phyloP scores from a whole-genome alignment of 495 filamentous ascomycete genomes.

The Penicillium ochrochloron region DNA sequence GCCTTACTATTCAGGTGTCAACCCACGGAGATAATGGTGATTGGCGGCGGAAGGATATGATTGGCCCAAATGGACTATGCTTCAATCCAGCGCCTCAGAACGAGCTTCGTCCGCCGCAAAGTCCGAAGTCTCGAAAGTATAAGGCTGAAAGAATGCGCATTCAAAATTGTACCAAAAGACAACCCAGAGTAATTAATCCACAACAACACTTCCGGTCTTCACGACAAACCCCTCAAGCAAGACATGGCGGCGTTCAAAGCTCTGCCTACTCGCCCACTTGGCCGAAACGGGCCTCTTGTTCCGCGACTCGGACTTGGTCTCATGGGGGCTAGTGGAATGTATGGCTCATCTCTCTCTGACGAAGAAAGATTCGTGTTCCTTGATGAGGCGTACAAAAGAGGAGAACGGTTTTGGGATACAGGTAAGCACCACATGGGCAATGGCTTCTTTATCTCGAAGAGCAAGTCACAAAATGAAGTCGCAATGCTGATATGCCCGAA shows the following conservation, averaged over 20 bases:
- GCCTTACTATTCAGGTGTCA: background rate
- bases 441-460: background rate
- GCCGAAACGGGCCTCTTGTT: constrained; percentile 59
- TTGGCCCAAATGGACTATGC: background rate
- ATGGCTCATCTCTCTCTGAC: constrained; percentile 46
- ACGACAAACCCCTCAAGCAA: background rate
- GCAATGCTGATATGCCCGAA: constrained; percentile 18
- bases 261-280: constrained; percentile 50
- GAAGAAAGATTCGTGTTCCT: constrained; percentile 47
- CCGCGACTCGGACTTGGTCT: constrained; percentile 59
- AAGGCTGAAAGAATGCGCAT: background rate
- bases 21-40: background rate
- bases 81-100: background rate
- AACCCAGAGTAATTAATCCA: background rate
- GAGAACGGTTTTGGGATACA: constrained; percentile 64
- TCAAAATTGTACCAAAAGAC: background rate
- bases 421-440: constrained; percentile 16
- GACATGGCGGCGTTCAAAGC: background rate
- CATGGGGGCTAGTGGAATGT: constrained; percentile 57
- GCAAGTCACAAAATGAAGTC: background rate
- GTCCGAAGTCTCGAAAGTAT: constrained; percentile 1
- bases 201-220: background rate
- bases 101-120: constrained; percentile 2
- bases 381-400: constrained; percentile 55
- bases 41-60: constrained; percentile 5